phyloP scores from a whole-genome alignment of 176 grass and related monocot genomes.

The Canna indica region DNA sequence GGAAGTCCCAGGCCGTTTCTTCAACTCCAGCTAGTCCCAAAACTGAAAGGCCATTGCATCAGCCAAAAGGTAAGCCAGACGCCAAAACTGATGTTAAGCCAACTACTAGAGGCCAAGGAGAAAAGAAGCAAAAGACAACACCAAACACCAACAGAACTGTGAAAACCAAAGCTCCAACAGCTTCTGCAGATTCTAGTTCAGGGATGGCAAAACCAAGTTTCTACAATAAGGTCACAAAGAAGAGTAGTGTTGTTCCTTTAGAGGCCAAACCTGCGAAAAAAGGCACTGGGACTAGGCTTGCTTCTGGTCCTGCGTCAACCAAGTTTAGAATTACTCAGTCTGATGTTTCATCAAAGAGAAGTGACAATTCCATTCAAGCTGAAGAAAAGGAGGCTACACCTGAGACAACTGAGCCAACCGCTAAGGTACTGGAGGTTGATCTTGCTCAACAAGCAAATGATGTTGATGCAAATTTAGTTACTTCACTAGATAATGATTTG shows the following conservation, averaged over 20 bases:
- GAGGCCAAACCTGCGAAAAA: conserved; percentile 85
- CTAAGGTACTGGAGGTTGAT: conserved; percentile 78
- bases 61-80: conserved; percentile 6
- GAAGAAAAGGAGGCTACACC: conserved; percentile 59
- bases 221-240: conserved; percentile 77
- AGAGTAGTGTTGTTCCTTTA: conserved; percentile 88
- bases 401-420: conserved; percentile 43
- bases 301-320: conserved; percentile 27
- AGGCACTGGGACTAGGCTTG: conserved; percentile 31
- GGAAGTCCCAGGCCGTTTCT: conserved; percentile 29
- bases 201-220: conserved; percentile 37
- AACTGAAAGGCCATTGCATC: conserved; percentile 13
- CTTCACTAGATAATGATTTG: conserved; percentile 63
- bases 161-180: conserved; percentile 42
- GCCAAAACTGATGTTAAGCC: conserved; percentile 5
- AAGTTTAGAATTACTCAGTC: conserved; percentile 50
- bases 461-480: conserved; percentile 76
- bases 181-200: conserved; percentile 37
- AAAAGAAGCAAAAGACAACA: conserved; percentile 45
- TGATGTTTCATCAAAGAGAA: conserved; percentile 48
- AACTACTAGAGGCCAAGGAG: conserved; percentile 42
- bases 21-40: conserved; percentile 16
- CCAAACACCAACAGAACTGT: conserved; percentile 36
- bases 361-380: conserved; percentile 47
- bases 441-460: conserved; percentile 87